These are phyloP conservation scores for Nemophila menziesii DNA, from an alignment of 257 asterid genomes.

Conservation along the genomic window DNA sequence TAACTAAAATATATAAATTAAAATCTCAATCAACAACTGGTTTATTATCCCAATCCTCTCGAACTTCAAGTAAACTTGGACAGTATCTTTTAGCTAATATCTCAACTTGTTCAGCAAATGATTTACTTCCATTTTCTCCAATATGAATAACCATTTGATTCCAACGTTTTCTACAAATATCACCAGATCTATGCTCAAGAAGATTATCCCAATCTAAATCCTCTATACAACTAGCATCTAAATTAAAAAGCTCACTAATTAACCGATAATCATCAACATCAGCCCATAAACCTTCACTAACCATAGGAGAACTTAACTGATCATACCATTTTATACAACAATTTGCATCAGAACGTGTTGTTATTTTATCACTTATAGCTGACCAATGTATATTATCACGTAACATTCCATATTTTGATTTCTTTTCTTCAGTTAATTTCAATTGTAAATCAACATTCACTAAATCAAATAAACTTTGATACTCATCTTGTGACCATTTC, in stretches of 20 bases:
- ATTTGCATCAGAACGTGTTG: conserved; percentile 6
- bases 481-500: conserved; percentile 24
- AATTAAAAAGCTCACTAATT: conserved; percentile 12
- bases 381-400: conserved; percentile 23
- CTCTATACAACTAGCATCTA: conserved; percentile 21
- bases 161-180: conserved; percentile 23
- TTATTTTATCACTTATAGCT: conserved; percentile 14
- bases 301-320: conserved; percentile 22
- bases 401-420: conserved; percentile 22
- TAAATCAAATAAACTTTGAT: conserved; percentile 19
- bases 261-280: conserved; percentile 22
- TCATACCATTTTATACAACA: conserved; percentile 22
- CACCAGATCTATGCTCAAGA: conserved; percentile 21
- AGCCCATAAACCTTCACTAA: conserved; percentile 17
- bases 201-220: conserved; percentile 25
- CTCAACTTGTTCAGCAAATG: conserved; percentile 23
- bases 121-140: conserved; percentile 11
- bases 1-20: too few species aligned
- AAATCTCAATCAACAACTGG: conserved; percentile 14
- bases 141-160: conserved; percentile 23
- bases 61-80: conserved; percentile 16
- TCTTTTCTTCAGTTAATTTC: conserved; percentile 18
- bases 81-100: conserved; percentile 16
- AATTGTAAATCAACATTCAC: conserved; percentile 16
- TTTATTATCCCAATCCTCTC: conserved; percentile 22